Evolutionary conservation across 768 basidiomycete species (phyloP).

Genomic region (Podaxis mareebaensis): DNA sequence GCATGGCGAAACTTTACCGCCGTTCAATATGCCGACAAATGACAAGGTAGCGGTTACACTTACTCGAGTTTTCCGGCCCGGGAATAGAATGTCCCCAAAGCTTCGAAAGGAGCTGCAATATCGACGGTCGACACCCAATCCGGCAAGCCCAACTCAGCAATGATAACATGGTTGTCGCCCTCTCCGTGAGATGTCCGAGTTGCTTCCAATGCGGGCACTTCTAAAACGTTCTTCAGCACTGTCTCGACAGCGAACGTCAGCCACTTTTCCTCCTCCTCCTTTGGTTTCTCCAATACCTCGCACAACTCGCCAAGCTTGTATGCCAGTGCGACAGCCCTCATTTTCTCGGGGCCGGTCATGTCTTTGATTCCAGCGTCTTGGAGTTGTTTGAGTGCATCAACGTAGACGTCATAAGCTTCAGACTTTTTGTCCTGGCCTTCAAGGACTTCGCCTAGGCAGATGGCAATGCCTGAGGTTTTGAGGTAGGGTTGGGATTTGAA

Average conservation of each 20-base stretch:
- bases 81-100: conserved; percentile 63
- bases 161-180: conserved; percentile 30
- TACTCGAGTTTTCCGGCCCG: conserved; percentile 57
- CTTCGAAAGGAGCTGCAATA: conserved; percentile 67
- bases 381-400: conserved; percentile 34
- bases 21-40: conserved; percentile 5
- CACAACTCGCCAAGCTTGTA: conserved; percentile 48
- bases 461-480: conserved; percentile 68
- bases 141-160: conserved; percentile 58
- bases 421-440: conserved; percentile 40
- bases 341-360: conserved; percentile 23
- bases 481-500: conserved; percentile 53
- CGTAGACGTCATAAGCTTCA: conserved; percentile 39
- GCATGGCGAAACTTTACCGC: conserved; percentile 54
- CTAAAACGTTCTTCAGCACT: conserved; percentile 37
- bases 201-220: conserved; percentile 16
- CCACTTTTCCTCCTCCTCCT: conserved; percentile 44
- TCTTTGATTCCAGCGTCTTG: conserved; percentile 26
- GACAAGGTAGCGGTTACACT: conserved; percentile 21
- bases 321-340: conserved; percentile 12
- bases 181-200: neutral
- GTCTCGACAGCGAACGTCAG: conserved; percentile 43
- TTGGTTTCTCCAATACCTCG: conserved; percentile 29
- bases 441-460: conserved; percentile 57
- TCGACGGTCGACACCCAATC: conserved; percentile 60